Evolutionary conservation across 768 basidiomycete species (phyloP), one percentile per base, ranked within the genome.

Genomic region (Russula brevipes): DNA sequence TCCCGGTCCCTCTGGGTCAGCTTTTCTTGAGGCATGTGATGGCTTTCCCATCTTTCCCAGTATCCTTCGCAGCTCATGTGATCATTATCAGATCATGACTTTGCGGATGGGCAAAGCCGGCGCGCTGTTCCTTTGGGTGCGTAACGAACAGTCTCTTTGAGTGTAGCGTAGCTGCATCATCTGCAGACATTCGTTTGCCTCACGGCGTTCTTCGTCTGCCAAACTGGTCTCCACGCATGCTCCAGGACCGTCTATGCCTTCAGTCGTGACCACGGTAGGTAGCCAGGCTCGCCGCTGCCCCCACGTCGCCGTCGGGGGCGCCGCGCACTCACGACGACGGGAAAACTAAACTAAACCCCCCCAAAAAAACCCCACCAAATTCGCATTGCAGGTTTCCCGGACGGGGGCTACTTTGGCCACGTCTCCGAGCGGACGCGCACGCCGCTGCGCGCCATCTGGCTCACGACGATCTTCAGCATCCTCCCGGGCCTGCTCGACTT

Each of bases 201-300:
- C 61, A 91, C 91, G 16, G 93, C 93, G 0, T 94, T 92, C 77
- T 91, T 91, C 72, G 89, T 91, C 60, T 85, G 84, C 17, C 89
- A 91, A 73, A 86, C 83, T 14, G 86, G 90, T 11, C 79, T 91
- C 6, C 92, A 95, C 68, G 92, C 92, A 30, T 85, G 84, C 59
- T 89, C 90, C 4, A 81, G 93, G 42, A 88, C 89, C 0, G 78
- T 93, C 31, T 93, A 88, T 69, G 92, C 92, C 3, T 92, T 95
- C 77, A 87, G 86, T 70, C 85, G 89, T 59, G 90, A 91, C 70
- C 81, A 85, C 60, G 88, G 88, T 83, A 62, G 24, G 24, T 24
- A 24, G 24, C 24, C 24, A 24, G 1, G 24, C 24, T 24, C 42
- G 76, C 64, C 5, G 11, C 19, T 10, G 19, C 31, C 30, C 17